Evolutionary conservation across 1,284 basidiomycete genomes (phyloP).

Genomic region (Fomitopsis palustris): DNA sequence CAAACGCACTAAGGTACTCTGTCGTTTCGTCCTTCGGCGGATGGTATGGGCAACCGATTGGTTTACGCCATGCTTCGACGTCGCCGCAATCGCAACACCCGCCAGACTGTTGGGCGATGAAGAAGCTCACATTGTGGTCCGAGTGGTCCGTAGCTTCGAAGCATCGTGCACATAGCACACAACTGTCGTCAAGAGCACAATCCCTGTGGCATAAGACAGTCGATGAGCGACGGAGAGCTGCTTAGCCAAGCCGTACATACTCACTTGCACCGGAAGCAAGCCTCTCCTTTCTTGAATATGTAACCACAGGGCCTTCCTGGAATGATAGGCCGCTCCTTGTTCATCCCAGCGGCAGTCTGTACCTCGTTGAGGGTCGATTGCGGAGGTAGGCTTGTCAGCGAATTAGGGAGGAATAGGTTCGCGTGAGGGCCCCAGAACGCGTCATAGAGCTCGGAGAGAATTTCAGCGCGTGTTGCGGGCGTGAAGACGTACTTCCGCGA

Average conservation of each 20-base stretch:
- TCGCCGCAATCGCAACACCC: conserved; percentile 95
- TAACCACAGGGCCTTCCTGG: conserved; percentile 71
- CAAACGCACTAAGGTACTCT: conserved; percentile 25
- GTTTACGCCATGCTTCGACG: conserved; percentile 75
- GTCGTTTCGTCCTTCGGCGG: conserved; percentile 31
- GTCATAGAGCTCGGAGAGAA: conserved; percentile 73
- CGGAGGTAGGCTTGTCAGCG: conserved; percentile 55
- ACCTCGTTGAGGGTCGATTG: conserved; percentile 63
- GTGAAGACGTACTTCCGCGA: conserved; percentile 74
- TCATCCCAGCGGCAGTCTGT: conserved; percentile 55
- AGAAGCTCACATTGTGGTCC: conserved; percentile 88
- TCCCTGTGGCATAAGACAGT: conserved; percentile 51
- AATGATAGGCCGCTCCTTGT: conserved; percentile 51
- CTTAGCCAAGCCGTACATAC: conserved; percentile 29
- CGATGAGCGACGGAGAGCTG: not conserved
- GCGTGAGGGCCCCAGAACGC: conserved; percentile 76
- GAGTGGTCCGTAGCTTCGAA: conserved; percentile 83
- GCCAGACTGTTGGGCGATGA: conserved; percentile 85
- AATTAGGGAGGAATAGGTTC: conserved; percentile 64
- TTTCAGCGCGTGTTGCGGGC: conserved; percentile 65
- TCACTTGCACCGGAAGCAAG: conserved; percentile 90
- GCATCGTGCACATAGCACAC: conserved; percentile 84
- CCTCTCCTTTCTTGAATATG: conserved; percentile 82
- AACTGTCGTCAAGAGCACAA: conserved; percentile 85
- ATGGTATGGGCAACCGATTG: conserved; percentile 73